Percentiles rank a stretch among this genome's conserved stretches.
phyloP scores from a whole-genome alignment of 495 filamentous ascomycete genomes.

The Glonium stellatum region DNA sequence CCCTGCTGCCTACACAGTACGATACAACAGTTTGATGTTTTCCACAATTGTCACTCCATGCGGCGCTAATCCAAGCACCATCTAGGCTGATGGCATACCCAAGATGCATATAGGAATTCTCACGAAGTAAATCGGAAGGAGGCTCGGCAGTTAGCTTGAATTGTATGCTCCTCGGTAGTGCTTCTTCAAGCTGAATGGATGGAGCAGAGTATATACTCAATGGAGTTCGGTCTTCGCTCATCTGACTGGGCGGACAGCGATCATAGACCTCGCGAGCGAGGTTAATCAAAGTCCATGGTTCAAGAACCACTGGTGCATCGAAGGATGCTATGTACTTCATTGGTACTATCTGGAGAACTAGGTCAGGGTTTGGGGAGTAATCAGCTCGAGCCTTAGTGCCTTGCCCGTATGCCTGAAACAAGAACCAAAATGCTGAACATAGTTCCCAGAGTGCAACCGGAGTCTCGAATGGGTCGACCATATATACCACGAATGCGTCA shows the following conservation, averaged over 20 bases:
- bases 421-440: slow-evolving; percentile 67
- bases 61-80: slow-evolving; percentile 77
- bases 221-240: slow-evolving; percentile 31
- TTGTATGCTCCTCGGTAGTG: slow-evolving; percentile 62
- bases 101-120: slow-evolving; percentile 78
- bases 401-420: slow-evolving; percentile 64
- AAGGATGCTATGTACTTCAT: slow-evolving; percentile 60
- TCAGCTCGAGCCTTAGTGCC: slow-evolving; percentile 37
- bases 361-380: slow-evolving; percentile 43
- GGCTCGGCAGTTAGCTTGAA: slow-evolving; percentile 68
- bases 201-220: slow-evolving; percentile 48
- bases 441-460: slow-evolving; percentile 63
- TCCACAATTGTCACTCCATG: slow-evolving; percentile 87
- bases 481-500: slow-evolving; percentile 65
- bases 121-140: slow-evolving; percentile 67
- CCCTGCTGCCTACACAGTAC: slow-evolving; percentile 56
- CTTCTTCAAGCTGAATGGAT: slow-evolving; percentile 67
- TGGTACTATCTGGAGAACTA: slow-evolving; percentile 80
- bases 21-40: slow-evolving; percentile 68
- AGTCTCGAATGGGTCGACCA: slow-evolving; percentile 67
- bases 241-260: slow-evolving; percentile 57
- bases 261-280: slow-evolving; percentile 84
- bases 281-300: slow-evolving; percentile 56
- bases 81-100: slow-evolving; percentile 77
- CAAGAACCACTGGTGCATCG: slow-evolving; percentile 57